These are phyloP conservation scores for Cudoniella acicularis DNA, from an alignment of 495 filamentous ascomycete species.

Conservation along the genomic window DNA sequence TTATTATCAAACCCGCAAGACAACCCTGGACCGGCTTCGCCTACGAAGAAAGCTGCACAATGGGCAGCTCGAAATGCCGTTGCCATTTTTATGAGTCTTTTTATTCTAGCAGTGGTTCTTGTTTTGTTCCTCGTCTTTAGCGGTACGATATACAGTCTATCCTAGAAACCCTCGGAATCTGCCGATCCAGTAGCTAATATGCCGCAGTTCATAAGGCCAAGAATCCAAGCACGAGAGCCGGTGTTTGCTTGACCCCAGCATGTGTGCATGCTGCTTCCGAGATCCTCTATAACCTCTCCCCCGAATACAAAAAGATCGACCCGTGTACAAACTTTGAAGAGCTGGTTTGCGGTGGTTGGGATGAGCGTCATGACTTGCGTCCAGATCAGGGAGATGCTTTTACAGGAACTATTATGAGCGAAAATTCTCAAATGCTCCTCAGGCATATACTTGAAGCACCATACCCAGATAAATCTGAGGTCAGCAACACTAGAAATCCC, in stretches of 20 bases:
- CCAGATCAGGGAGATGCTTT: slow-evolving; percentile 60
- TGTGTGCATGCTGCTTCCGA: slow-evolving; percentile 68
- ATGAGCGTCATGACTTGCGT: slow-evolving; percentile 60
- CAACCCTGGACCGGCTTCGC: not conserved
- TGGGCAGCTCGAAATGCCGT: slow-evolving; percentile 16
- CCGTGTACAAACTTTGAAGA: slow-evolving; percentile 68
- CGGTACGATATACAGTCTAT: slow-evolving; percentile 6
- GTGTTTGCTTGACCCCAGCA: slow-evolving; percentile 52
- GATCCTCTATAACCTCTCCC: slow-evolving; percentile 63
- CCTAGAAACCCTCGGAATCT: not conserved
- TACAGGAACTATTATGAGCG: slow-evolving; percentile 54
- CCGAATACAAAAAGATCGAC: slow-evolving; percentile 60
- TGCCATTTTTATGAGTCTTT: slow-evolving; percentile 5
- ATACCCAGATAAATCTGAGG: slow-evolving; percentile 41
- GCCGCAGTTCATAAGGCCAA: not conserved
- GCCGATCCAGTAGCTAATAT: not conserved
- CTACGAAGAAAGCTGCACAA: not conserved
- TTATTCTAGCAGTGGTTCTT: slow-evolving; percentile 11
- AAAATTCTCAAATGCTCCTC: slow-evolving; percentile 55
- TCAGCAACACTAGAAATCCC: slow-evolving; percentile 11
- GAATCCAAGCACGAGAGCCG: slow-evolving; percentile 5
- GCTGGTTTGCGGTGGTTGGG: slow-evolving; percentile 67
- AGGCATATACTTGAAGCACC: slow-evolving; percentile 61
- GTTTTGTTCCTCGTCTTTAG: slow-evolving; percentile 19
- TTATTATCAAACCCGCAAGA: not conserved